These are phyloP conservation scores for Alternaria sp. DNA, from an alignment of 2,329 filamentous ascomycete genomes.

Conservation along the genomic window DNA sequence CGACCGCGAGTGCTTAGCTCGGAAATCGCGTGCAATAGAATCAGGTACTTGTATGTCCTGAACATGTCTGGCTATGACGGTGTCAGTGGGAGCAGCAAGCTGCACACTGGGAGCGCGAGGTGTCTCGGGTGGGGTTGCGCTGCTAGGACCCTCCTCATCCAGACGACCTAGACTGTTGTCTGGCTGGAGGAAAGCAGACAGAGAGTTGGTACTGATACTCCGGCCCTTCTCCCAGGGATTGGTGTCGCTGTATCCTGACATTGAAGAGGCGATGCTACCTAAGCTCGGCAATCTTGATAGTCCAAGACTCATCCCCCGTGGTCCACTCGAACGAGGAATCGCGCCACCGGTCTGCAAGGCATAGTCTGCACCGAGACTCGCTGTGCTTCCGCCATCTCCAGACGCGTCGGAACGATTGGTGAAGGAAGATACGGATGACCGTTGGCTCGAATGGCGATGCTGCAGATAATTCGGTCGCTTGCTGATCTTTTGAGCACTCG, in stretches of 20 bases:
- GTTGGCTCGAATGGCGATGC: conserved; percentile 64
- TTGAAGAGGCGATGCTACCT: conserved; percentile 85
- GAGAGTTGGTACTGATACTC: conserved; percentile 51
- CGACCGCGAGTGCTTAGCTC: conserved; percentile 73
- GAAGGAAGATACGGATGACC: conserved; percentile 66
- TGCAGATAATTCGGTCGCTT: conserved; percentile 65
- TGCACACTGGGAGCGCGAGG: conserved; percentile 67
- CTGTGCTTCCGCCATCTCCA: conserved; percentile 74
- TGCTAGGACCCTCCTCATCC: conserved; percentile 65
- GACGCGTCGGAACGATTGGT: conserved; percentile 63
- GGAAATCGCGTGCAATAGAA: conserved; percentile 85
- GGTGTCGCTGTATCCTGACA: conserved; percentile 63
- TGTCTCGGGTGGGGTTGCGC: conserved; percentile 67
- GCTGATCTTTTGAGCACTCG: conserved; percentile 39
- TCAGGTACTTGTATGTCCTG: conserved; percentile 91
- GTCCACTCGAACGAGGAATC: conserved; percentile 58
- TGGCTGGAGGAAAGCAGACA: conserved; percentile 41
- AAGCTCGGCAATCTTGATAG: conserved; percentile 83
- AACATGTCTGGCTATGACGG: conserved; percentile 85
- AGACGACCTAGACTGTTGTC: conserved; percentile 64
- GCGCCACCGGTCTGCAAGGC: conserved; percentile 84
- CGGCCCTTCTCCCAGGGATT: conserved; percentile 55
- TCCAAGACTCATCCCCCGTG: conserved; percentile 60
- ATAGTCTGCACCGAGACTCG: conserved; percentile 78
- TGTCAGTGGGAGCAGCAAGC: conserved; percentile 77